A percentile compares a stretch with the other conserved stretches of the same genome.
Conservation (phyloP, 495 filamentous ascomycete species). For the Podospora conica region DNA sequence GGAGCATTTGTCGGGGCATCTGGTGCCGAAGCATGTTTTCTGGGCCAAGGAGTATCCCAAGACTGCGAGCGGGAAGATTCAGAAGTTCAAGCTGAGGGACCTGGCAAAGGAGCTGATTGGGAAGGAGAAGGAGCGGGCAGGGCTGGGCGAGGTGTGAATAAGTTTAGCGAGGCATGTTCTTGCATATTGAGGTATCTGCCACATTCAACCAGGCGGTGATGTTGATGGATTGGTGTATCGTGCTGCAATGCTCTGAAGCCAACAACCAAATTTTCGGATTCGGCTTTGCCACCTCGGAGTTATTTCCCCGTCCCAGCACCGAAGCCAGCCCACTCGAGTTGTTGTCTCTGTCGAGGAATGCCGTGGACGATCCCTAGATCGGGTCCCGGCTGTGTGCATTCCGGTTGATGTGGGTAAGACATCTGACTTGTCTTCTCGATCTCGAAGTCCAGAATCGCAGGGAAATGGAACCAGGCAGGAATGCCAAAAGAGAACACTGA, state of each 20-base stretch:
- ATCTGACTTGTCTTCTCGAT: not conserved
- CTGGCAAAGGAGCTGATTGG: conserved; percentile 28
- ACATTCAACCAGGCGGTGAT: too few species aligned
- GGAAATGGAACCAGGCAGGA: too few species aligned
- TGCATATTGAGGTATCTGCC: not conserved
- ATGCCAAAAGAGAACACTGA: too few species aligned
- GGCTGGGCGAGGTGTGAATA: not conserved
- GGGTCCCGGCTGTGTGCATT: not conserved
- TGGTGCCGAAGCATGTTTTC: conserved; percentile 86
- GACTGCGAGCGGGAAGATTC: conserved; percentile 94
- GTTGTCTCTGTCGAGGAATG: not conserved
- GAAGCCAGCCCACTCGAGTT: too few species aligned
- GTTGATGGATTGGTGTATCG: too few species aligned
- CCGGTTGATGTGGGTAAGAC: not conserved
- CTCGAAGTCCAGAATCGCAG: not conserved
- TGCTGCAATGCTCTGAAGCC: too few species aligned
- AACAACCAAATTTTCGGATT: too few species aligned
- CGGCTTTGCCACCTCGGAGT: too few species aligned
- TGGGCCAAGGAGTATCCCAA: conserved; percentile 79
- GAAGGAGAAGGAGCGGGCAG: not conserved
- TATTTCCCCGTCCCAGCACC: too few species aligned
- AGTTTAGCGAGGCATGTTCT: not conserved
- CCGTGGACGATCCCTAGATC: not conserved
- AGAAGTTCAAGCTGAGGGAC: conserved; percentile 85
- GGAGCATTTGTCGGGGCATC: conserved; percentile 63